phyloP scores from a whole-genome alignment of 2,329 filamentous ascomycete genomes.

The Colletotrichum camelliae region DNA sequence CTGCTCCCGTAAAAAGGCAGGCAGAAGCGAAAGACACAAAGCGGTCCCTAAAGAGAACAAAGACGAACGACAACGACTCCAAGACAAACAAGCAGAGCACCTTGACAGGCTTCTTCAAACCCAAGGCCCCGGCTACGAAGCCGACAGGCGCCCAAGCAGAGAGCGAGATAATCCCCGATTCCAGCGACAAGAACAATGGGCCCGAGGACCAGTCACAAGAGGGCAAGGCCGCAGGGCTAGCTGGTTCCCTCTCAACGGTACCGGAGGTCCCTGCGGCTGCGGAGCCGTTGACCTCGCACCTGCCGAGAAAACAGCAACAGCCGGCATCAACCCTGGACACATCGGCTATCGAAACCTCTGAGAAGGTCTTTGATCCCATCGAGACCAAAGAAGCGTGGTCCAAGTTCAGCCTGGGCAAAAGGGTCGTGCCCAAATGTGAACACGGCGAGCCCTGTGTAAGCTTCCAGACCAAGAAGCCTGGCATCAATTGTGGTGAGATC shows the following conservation, averaged over 20 bases:
- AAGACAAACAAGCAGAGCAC: slow-evolving; percentile 55
- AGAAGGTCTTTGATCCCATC: slow-evolving; percentile 69
- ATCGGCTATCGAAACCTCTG: slow-evolving; percentile 26
- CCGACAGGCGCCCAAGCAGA: background rate
- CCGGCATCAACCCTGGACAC: background rate
- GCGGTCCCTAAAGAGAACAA: slow-evolving; percentile 41
- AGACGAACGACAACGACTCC: slow-evolving; percentile 24
- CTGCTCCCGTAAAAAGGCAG: slow-evolving; percentile 21
- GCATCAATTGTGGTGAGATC: slow-evolving; percentile 74
- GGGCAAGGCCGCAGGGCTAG: background rate
- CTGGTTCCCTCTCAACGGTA: background rate
- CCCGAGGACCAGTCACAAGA: background rate
- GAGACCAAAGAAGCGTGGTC: slow-evolving; percentile 83
- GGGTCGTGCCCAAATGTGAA: slow-evolving; percentile 79
- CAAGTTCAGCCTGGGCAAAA: slow-evolving; percentile 75
- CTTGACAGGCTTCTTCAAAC: slow-evolving; percentile 81
- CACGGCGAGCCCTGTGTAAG: slow-evolving; percentile 88
- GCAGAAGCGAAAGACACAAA: slow-evolving; percentile 24
- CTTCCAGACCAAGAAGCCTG: slow-evolving; percentile 85
- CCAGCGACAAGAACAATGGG: background rate
- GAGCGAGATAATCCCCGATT: background rate
- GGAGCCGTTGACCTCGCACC: background rate
- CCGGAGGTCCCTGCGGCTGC: background rate
- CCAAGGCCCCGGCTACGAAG: slow-evolving; percentile 42
- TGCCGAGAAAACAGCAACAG: background rate